Percentiles rank a stretch among this genome's conserved stretches.
These are phyloP conservation scores for Calocera viscosa DNA, from an alignment of 768 basidiomycete genomes.

Conservation along the genomic window DNA sequence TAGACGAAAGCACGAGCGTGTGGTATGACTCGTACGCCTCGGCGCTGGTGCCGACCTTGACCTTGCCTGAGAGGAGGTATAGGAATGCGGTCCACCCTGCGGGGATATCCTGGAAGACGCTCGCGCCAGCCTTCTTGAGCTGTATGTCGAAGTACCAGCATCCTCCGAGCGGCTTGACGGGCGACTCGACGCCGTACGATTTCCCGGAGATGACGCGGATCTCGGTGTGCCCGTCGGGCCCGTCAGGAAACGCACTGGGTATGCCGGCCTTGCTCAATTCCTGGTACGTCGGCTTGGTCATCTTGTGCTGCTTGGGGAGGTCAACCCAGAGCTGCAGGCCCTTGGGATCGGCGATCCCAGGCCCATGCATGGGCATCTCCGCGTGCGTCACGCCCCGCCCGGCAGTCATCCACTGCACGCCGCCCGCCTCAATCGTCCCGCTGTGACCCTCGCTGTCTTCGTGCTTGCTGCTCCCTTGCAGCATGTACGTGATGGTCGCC, in stretches of 20 bases:
- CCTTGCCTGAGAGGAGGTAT: constrained; percentile 58
- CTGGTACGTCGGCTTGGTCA: constrained; percentile 76
- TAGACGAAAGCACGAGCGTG: constrained; percentile 69
- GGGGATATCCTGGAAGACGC: constrained; percentile 72
- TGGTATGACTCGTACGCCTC: constrained; percentile 48
- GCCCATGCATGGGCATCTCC: constrained; percentile 67
- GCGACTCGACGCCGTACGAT: constrained; percentile 73
- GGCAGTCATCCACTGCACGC: constrained; percentile 82
- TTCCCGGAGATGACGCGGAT: constrained; percentile 84
- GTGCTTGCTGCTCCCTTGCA: constrained; percentile 53
- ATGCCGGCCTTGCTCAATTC: constrained; percentile 60
- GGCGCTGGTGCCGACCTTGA: constrained; percentile 42
- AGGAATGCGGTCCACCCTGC: constrained; percentile 82
- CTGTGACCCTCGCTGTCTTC: constrained; percentile 84
- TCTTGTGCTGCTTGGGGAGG: constrained; percentile 48
- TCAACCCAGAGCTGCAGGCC: constrained; percentile 73
- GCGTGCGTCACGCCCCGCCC: constrained; percentile 35
- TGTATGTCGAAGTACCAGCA: constrained; percentile 85
- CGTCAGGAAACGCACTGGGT: constrained; percentile 59
- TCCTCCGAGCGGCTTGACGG: constrained; percentile 80
- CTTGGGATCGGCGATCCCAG: constrained; percentile 54
- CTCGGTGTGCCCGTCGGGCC: constrained; percentile 50
- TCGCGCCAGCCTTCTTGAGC: constrained; percentile 45
- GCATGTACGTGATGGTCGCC: constrained; percentile 52
- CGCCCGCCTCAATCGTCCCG: constrained; percentile 43